Evolutionary conservation across 352 stramenopile species (phyloP).

Genomic region (Blastocystis hominis): DNA sequence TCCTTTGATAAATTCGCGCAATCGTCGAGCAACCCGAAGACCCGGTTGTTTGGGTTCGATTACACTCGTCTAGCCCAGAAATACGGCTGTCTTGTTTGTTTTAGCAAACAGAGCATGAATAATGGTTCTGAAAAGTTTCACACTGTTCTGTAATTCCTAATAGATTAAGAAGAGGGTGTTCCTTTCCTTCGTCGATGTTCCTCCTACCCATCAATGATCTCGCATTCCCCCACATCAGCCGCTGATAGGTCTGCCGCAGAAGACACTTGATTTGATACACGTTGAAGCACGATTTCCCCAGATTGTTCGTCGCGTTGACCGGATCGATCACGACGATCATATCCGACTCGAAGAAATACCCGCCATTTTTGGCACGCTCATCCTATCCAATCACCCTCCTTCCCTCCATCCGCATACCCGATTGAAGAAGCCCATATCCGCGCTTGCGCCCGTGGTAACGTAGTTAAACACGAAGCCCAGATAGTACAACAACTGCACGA

Average conservation of each 20-base stretch:
- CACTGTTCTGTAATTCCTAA: constrained; percentile 32
- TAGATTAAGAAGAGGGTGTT: constrained; percentile 23
- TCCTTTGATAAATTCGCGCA: too few species aligned
- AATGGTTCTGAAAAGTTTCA: constrained; percentile 10
- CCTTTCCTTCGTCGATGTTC: constrained; percentile 16
- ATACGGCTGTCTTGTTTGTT: too few species aligned
- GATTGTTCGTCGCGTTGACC: constrained; percentile 34
- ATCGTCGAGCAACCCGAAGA: too few species aligned
- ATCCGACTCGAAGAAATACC: constrained; percentile 10
- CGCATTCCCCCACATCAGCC: not conserved
- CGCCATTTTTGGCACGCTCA: not conserved
- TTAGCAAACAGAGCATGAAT: not conserved
- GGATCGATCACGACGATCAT: constrained; percentile 35
- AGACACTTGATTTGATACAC: constrained; percentile 36
- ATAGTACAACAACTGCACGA: constrained; percentile 15
- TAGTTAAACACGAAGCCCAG: constrained; percentile 52
- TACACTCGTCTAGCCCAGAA: too few species aligned
- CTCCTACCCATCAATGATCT: not conserved
- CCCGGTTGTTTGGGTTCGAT: too few species aligned
- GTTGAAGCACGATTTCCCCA: constrained; percentile 49
- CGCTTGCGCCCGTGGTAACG: constrained; percentile 13
- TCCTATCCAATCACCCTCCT: not conserved
- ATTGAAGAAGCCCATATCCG: constrained; percentile 41
- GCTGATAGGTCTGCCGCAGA: constrained; percentile 2
- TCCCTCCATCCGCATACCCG: not conserved